Evolutionary conservation across 2,329 filamentous ascomycete species (phyloP).

Genomic region (Trichoderma koningii): DNA sequence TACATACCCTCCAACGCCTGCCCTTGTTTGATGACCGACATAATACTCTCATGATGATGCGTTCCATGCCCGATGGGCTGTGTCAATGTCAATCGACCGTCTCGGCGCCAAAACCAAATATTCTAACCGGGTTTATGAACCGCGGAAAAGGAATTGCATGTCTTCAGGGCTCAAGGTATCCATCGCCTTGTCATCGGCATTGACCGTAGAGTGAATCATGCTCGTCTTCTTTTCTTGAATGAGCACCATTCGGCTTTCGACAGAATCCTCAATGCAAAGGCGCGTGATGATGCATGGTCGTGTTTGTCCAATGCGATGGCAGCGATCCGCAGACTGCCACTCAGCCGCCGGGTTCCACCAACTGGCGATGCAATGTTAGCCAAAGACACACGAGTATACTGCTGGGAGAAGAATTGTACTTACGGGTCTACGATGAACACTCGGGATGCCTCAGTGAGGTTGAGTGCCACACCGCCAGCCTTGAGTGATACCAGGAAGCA

Average conservation of each 20-base stretch:
- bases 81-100: neutral
- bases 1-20: neutral
- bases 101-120: neutral
- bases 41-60: too few relatives aligned
- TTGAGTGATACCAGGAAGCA: conserved; percentile 96
- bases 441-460: conserved; percentile 88
- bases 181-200: conserved; percentile 86
- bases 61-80: neutral
- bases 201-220: conserved; percentile 97
- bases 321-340: conserved; percentile 94
- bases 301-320: conserved; percentile 92
- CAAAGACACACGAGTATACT: conserved; percentile 15
- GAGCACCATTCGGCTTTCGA: conserved; percentile 92
- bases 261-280: conserved; percentile 93
- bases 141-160: conserved; percentile 94
- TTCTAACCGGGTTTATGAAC: conserved; percentile 42
- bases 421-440: conserved; percentile 97
- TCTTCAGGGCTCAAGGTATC: conserved; percentile 89
- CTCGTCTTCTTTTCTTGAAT: conserved; percentile 98
- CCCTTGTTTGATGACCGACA: neutral
- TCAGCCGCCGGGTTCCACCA: conserved; percentile 99
- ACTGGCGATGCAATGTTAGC: conserved; percentile 44
- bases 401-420: conserved; percentile 39
- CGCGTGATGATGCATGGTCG: conserved; percentile 93
- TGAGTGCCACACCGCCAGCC: conserved; percentile 92